phyloP scores from a whole-genome alignment of 257 asterid species.

The Cordia subcordata region DNA sequence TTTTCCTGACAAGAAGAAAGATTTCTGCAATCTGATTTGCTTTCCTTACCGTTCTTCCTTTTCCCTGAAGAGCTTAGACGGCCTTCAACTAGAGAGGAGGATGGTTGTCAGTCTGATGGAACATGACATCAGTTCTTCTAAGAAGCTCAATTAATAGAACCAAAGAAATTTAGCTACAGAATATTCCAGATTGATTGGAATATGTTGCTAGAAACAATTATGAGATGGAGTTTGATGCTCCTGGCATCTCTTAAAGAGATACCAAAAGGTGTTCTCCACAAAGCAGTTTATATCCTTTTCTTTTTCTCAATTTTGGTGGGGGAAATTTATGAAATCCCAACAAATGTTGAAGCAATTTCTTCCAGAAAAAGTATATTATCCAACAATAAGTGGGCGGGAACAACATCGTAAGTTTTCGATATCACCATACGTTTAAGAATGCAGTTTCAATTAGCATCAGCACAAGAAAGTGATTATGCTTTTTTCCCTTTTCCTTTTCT shows the following conservation, averaged over 20 bases:
- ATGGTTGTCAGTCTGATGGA: background rate
- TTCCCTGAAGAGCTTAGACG: constrained; percentile 55
- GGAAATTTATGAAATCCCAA: background rate
- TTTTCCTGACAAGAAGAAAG: background rate
- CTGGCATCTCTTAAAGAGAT: no score
- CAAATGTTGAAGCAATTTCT: no score
- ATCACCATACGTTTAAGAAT: background rate
- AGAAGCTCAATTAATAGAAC: background rate
- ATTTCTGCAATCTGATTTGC: constrained; percentile 2
- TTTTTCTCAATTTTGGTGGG: background rate
- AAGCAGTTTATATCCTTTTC: background rate
- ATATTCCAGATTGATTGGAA: background rate
- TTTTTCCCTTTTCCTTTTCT: no score
- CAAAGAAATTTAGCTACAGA: background rate
- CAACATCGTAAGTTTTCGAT: background rate
- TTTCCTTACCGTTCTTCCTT: constrained; percentile 34
- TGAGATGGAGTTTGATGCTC: no score
- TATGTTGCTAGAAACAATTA: no score
- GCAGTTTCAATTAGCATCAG: background rate
- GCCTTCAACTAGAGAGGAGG: constrained; percentile 47
- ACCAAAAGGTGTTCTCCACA: no score
- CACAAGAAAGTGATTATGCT: background rate
- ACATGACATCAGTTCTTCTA: background rate
- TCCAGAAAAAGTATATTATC: no score
- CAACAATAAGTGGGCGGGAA: no score